phyloP scores from a whole-genome alignment of 257 asterid species.

The Catharanthus roseus region DNA sequence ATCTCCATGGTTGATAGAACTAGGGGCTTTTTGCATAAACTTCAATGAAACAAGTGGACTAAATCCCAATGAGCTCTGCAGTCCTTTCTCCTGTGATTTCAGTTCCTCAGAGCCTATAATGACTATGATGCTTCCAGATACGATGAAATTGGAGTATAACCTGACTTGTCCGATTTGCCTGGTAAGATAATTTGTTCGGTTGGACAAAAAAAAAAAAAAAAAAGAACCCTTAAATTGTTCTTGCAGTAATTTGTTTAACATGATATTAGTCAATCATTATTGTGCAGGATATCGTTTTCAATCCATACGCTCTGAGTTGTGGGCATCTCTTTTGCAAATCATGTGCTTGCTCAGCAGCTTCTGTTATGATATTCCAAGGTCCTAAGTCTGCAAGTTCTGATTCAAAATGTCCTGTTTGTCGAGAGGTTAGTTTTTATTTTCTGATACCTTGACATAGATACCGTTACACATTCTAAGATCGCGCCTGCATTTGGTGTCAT shows the following conservation, averaged over 20 bases:
- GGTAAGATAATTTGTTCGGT: constrained; percentile 36
- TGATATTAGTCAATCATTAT: neutral
- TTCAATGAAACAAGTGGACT: constrained; percentile 34
- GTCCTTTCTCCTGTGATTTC: constrained; percentile 51
- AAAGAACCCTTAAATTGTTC: neutral
- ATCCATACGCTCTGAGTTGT: constrained; percentile 71
- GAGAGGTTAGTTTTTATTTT: constrained; percentile 46
- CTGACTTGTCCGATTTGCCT: constrained; percentile 83
- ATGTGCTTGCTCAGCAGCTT: constrained; percentile 79
- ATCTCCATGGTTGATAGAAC: constrained; percentile 80
- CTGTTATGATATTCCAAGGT: constrained; percentile 69
- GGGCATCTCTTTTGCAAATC: constrained; percentile 83
- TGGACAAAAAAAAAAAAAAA: neutral
- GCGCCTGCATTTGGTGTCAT: neutral
- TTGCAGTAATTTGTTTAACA: neutral
- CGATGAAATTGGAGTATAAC: constrained; percentile 50
- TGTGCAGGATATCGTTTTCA: constrained; percentile 62
- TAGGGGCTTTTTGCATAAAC: constrained; percentile 71
- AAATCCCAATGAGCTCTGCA: constrained; percentile 23
- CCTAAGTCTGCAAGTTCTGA: constrained; percentile 50
- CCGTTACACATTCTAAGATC: neutral
- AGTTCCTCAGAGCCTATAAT: constrained; percentile 40
- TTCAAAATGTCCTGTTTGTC: constrained; percentile 74
- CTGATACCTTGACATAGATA: neutral
- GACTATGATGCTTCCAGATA: constrained; percentile 58